Evolutionary conservation across 2,329 filamentous ascomycete genomes (phyloP).

Genomic region (Ophiostoma quercus): DNA sequence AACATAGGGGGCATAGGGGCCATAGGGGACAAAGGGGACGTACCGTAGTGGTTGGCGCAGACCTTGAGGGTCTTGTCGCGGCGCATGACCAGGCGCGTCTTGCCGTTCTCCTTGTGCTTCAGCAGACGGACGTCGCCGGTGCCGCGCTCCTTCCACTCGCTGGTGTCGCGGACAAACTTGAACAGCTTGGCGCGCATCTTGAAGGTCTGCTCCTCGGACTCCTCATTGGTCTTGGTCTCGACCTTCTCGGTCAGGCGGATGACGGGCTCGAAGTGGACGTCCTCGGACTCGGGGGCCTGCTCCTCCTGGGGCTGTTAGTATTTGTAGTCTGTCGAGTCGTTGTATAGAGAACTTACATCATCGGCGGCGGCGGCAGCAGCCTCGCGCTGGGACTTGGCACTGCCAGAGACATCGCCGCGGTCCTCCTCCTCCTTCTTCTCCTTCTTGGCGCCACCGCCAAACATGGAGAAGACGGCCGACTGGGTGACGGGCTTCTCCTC

Average conservation of each 20-base stretch:
- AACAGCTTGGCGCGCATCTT: slow-evolving; percentile 99
- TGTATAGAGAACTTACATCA: slow-evolving; percentile 44
- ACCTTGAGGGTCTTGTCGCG: slow-evolving; percentile 99
- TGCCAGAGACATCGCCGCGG: slow-evolving; percentile 80
- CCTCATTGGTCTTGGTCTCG: slow-evolving; percentile 96
- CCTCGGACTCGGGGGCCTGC: slow-evolving; percentile 77
- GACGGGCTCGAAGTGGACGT: slow-evolving; percentile 96
- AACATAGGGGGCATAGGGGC: too few relatives aligned
- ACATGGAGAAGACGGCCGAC: slow-evolving; percentile 90
- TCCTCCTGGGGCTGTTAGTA: slow-evolving; percentile 52
- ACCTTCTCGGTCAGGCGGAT: slow-evolving; percentile 95
- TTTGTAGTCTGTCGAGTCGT: not conserved
- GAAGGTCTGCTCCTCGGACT: slow-evolving; percentile 94
- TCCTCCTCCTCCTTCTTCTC: slow-evolving; percentile 86
- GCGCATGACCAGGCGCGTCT: slow-evolving; percentile 97
- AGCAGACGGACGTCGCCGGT: slow-evolving; percentile 93
- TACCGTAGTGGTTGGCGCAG: slow-evolving; percentile 99
- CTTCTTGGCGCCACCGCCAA: slow-evolving; percentile 95
- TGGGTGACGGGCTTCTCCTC: slow-evolving; percentile 46
- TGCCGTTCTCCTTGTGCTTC: slow-evolving; percentile 98
- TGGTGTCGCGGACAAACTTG: slow-evolving; percentile 86
- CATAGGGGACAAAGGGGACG: not conserved
- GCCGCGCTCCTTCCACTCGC: slow-evolving; percentile 99
- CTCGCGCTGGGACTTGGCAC: slow-evolving; percentile 71
- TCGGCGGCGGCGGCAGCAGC: slow-evolving; percentile 54